Conservation (phyloP, 225 moss, liverwort and hornwort species). For the Lunularia cruciata region DNA sequence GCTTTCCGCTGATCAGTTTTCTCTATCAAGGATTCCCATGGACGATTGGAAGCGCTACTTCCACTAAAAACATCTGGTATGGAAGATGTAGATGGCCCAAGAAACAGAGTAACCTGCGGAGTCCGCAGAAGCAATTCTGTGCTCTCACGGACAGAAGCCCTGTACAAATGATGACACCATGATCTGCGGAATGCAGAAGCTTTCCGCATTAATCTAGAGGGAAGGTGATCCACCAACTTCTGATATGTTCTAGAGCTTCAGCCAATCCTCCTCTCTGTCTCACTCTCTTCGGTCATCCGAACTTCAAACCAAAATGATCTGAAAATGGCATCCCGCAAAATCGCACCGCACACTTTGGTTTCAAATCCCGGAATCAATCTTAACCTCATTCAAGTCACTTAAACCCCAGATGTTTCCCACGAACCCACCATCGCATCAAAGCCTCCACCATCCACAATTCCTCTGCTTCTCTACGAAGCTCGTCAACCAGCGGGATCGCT, state of each 20-base stretch:
- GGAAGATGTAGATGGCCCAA: background rate
- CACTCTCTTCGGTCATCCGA: background rate
- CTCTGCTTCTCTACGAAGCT: no score
- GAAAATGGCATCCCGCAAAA: no score
- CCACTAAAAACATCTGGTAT: background rate
- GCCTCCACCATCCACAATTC: no score
- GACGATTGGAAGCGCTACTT: background rate
- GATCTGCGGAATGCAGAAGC: constrained; percentile 43
- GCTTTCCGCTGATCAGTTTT: background rate
- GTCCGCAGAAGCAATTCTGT: background rate
- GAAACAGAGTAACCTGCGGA: constrained; percentile 7
- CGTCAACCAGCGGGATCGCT: no score
- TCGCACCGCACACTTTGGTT: no score
- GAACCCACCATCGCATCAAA: no score
- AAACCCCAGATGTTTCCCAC: no score
- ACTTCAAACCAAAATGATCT: background rate
- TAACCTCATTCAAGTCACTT: no score
- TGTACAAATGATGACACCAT: constrained; percentile 40
- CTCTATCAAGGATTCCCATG: background rate
- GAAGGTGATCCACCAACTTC: constrained; percentile 13
- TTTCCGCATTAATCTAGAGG: constrained; percentile 48
- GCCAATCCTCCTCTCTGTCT: background rate
- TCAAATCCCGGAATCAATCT: no score
- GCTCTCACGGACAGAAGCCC: constrained; percentile 26
- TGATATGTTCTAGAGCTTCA: background rate